These are phyloP conservation scores for Mrakia hoshinonis DNA, from an alignment of 768 basidiomycete genomes.

Conservation along the genomic window DNA sequence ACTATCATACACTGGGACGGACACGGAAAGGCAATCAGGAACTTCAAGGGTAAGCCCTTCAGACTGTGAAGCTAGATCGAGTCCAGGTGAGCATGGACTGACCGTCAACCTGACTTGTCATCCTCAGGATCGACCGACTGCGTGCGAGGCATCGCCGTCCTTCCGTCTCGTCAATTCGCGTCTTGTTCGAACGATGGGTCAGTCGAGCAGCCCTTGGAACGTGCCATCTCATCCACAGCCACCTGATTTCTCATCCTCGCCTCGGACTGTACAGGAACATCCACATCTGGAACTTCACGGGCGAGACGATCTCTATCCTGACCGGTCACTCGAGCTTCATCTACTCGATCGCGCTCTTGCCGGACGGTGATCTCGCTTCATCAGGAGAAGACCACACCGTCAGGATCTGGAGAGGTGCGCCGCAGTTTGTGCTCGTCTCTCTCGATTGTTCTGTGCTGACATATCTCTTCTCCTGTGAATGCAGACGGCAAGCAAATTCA, in stretches of 20 bases:
- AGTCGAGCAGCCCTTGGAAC: not conserved
- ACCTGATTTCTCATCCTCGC: not conserved
- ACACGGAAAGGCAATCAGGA: slow-evolving; percentile 17
- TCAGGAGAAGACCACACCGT: slow-evolving; percentile 39
- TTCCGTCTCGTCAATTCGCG: slow-evolving; percentile 34
- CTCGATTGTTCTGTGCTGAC: not conserved
- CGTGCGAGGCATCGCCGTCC: slow-evolving; percentile 24
- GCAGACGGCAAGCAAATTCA: slow-evolving; percentile 27
- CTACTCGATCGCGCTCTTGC: slow-evolving; percentile 32
- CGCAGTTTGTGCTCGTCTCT: not conserved
- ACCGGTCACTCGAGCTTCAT: slow-evolving; percentile 37
- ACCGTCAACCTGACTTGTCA: not conserved
- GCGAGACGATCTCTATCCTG: slow-evolving; percentile 29
- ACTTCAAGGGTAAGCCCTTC: slow-evolving; percentile 24
- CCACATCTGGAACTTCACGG: slow-evolving; percentile 33
- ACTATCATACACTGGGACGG: slow-evolving; percentile 22
- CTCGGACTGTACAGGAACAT: slow-evolving; percentile 29
- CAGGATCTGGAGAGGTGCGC: slow-evolving; percentile 34
- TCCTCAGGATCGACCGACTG: slow-evolving; percentile 35
- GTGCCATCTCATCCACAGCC: not conserved
- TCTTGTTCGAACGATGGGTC: slow-evolving; percentile 38
- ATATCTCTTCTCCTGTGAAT: not conserved
- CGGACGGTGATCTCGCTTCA: slow-evolving; percentile 30
- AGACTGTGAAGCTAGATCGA: no score
- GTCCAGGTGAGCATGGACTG: slow-evolving; percentile 17